These are phyloP conservation scores for Penicillium arizonense DNA, from an alignment of 495 filamentous ascomycete genomes.

Conservation along the genomic window DNA sequence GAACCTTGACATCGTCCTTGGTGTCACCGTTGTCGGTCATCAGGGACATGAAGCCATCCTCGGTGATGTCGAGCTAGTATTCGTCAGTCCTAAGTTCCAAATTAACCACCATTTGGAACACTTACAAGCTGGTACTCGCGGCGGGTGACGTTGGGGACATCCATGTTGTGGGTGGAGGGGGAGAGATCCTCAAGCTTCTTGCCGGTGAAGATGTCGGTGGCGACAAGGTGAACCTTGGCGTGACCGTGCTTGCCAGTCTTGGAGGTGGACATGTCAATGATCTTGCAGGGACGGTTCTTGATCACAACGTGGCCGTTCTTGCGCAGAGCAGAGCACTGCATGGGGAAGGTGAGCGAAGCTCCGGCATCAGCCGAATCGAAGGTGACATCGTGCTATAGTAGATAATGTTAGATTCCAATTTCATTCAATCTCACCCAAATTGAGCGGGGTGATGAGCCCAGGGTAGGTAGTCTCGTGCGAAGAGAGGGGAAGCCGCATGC, in stretches of 20 bases:
- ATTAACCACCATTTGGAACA: slow-evolving; percentile 11
- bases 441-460: not conserved
- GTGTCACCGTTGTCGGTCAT: slow-evolving; percentile 76
- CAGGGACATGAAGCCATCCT: slow-evolving; percentile 88
- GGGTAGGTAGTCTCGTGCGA: slow-evolving; percentile 18
- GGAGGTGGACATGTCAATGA: slow-evolving; percentile 99
- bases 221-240: slow-evolving; percentile 98
- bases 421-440: not conserved
- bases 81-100: not conserved
- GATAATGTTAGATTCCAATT: slow-evolving; percentile 3
- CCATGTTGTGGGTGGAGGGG: slow-evolving; percentile 99
- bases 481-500: slow-evolving; percentile 34
- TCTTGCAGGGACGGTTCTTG: slow-evolving; percentile 98
- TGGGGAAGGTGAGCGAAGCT: slow-evolving; percentile 89
- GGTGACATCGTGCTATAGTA: slow-evolving; percentile 74
- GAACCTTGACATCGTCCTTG: slow-evolving; percentile 94
- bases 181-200: slow-evolving; percentile 99
- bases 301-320: slow-evolving; percentile 99
- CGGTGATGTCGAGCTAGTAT: slow-evolving; percentile 74
- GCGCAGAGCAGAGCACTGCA: slow-evolving; percentile 98
- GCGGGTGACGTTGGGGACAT: slow-evolving; percentile 89
- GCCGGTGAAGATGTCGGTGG: slow-evolving; percentile 97
- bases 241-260: slow-evolving; percentile 99
- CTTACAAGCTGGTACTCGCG: slow-evolving; percentile 92
- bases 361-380: slow-evolving; percentile 93